Evolutionary conservation across 202 grass and related monocot genomes (phyloP), one percentile per base, ranked within the genome.

Genomic region (Digitaria exilis): DNA sequence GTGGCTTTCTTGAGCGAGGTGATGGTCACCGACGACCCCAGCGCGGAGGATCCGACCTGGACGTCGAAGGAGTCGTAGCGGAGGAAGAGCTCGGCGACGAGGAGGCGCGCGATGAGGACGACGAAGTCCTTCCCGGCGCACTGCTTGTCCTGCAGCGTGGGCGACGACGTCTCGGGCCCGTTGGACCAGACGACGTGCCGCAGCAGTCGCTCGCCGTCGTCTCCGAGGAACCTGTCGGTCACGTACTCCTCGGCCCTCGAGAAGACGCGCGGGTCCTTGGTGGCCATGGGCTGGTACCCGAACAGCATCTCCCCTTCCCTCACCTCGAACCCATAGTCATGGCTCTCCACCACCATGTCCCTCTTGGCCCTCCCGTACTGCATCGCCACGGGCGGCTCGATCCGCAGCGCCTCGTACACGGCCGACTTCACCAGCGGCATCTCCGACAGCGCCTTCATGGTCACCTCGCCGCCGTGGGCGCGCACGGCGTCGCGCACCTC

Each of bases 111-210:
- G 52, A 98, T 59, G 78, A 95, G 87, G 69, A 93, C 92, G 39
- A 98, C 96, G 79, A 98, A 98, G 86, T 98, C 92, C 84, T 98
- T 98, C 16, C 96, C 96, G 1, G 92, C 89, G 70, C 96, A 98
- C 87, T 98, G 96, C 92, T 98, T 98, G 89, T 98, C 88, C 66
- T 93, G 90, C 61, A 84, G 78, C 48, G 96, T 91, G 17, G 96
- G 92, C 66, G 90, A 56, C 63, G 78, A 80, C 57, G 92, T 92
- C 90, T 98, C 96, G 0, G 92, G 96, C 22, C 96, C 96, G 60
- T 98, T 98, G 9, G 96, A 98, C 96, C 96, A 98, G 71, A 95
- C 58, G 57, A 98, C 93, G 78, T 98, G 74, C 2, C 86, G 85
- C 3, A 98, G 88, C 73, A 98, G 82, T 15, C 31, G 68, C 39